Evolutionary conservation across 2,329 filamentous ascomycete genomes (phyloP).

Genomic region (Didymella exigua): DNA sequence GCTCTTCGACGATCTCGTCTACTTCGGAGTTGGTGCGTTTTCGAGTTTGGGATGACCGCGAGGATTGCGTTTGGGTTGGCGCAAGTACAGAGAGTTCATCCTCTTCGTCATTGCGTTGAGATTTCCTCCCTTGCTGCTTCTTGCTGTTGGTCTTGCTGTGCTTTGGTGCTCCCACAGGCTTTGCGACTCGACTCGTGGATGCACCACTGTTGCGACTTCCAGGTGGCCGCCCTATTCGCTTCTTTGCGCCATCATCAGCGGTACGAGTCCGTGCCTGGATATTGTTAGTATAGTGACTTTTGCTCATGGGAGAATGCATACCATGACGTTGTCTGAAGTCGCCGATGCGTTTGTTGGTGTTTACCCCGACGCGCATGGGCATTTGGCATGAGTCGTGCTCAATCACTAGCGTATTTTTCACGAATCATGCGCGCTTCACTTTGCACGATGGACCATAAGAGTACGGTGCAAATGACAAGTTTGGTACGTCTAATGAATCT

Average conservation of each 20-base stretch:
- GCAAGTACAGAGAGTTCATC: constrained; percentile 6
- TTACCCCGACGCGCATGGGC: constrained; percentile 10
- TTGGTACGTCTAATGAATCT: background rate
- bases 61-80: background rate
- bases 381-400: background rate
- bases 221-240: constrained; percentile 34
- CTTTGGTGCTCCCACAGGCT: constrained; percentile 17
- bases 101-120: constrained; percentile 16
- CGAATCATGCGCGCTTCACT: background rate
- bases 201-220: constrained; percentile 28
- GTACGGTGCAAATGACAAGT: no score
- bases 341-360: constrained; percentile 25
- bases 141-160: constrained; percentile 21
- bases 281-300: constrained; percentile 17
- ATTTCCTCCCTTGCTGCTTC: constrained; percentile 17
- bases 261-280: constrained; percentile 35
- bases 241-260: constrained; percentile 18
- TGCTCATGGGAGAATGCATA: constrained; percentile 16
- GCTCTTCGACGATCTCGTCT: constrained; percentile 29
- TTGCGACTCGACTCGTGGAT: constrained; percentile 19
- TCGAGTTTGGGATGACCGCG: constrained; percentile 8
- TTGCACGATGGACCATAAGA: background rate
- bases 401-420: background rate
- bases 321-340: constrained; percentile 37
- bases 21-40: constrained; percentile 27